phyloP scores from a whole-genome alignment of 495 filamentous ascomycete genomes.

The Hypomontagnella monticulosa region DNA sequence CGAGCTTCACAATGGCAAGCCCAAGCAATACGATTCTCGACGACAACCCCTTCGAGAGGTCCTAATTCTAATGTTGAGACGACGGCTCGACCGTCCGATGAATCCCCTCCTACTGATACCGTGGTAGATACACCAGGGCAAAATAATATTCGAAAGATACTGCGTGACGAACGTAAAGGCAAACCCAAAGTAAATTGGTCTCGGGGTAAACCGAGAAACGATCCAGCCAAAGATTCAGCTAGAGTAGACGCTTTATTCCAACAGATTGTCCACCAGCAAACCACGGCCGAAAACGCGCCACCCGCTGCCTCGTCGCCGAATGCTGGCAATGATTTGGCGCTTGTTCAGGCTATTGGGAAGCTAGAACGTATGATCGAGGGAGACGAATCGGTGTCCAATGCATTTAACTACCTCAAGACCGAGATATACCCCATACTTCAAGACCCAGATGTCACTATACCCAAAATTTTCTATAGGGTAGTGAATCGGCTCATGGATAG shows the following conservation, averaged over 20 bases:
- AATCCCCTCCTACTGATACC: not conserved
- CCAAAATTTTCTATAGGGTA: slow-evolving; percentile 33
- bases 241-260: slow-evolving; percentile 39
- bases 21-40: slow-evolving; percentile 30
- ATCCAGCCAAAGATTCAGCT: slow-evolving; percentile 4
- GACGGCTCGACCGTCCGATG: not conserved
- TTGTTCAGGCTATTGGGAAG: slow-evolving; percentile 44
- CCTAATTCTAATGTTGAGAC: slow-evolving; percentile 4
- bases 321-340: slow-evolving; percentile 9
- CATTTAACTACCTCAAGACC: slow-evolving; percentile 54
- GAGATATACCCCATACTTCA: slow-evolving; percentile 47
- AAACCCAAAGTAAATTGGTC: slow-evolving; percentile 2
- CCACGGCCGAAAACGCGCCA: slow-evolving; percentile 3
- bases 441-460: slow-evolving; percentile 27
- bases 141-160: not conserved
- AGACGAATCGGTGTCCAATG: slow-evolving; percentile 35
- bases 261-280: slow-evolving; percentile 40
- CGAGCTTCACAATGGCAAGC: slow-evolving; percentile 57
- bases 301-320: not conserved
- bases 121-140: not conserved
- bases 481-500: slow-evolving; percentile 40
- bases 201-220: not conserved
- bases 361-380: slow-evolving; percentile 51
- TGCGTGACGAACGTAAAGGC: not conserved
- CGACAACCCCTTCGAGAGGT: slow-evolving; percentile 6